Base-by-base conservation (phyloP, 2,329 filamentous ascomycete species). In the Exophiala spinifera region DNA sequence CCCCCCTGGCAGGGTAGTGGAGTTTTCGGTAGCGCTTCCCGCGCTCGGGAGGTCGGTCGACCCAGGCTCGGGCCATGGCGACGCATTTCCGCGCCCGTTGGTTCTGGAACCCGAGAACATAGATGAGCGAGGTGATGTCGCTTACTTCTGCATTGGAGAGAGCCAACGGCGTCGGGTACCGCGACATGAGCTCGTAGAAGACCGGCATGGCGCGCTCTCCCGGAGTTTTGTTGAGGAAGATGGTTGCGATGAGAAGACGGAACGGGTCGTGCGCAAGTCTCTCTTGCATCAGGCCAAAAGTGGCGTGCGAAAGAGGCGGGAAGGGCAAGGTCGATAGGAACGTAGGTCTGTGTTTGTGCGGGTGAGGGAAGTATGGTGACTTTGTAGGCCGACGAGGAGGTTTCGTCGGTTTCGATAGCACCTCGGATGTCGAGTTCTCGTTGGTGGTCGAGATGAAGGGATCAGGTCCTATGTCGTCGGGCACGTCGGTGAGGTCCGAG, bases 211-310 rank as follows among this genome's bases (percentile, higher is more conserved):
- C 89, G 8, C 82, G 78, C 44, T 77, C 80, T 10, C 89, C 91
- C 2, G 82, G 78, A 0, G 91, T 96, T 55, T 87, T 85, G 69
- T 92, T 92, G 25, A 96, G 82, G 64, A 96, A 91, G 0, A 89
- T 90, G 4, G 91, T 85, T 11, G 88, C 90, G 25, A 96, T 77
- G 1, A 96, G 79, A 1, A 96, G 80, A 60, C 84, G 85, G 69
- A 95, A 96, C 0, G 91, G 87, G 53, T 90, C 80, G 46, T 81
- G 70, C 1, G 84, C 83, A 14, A 95, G 80, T 60, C 85, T 80
- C 67, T 96, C 91, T 68, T 96, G 91, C 34, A 96, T 83, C 1
- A 96, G 79, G 0, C 91, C 91, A 66, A 95, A 96, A 4, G 66
- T 69, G 0, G 76, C 66, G 0, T 81, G 76, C 6, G 79, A 77